phyloP scores from a whole-genome alignment of 2,329 filamentous ascomycete genomes.

The Trichoderma brevicompactum region DNA sequence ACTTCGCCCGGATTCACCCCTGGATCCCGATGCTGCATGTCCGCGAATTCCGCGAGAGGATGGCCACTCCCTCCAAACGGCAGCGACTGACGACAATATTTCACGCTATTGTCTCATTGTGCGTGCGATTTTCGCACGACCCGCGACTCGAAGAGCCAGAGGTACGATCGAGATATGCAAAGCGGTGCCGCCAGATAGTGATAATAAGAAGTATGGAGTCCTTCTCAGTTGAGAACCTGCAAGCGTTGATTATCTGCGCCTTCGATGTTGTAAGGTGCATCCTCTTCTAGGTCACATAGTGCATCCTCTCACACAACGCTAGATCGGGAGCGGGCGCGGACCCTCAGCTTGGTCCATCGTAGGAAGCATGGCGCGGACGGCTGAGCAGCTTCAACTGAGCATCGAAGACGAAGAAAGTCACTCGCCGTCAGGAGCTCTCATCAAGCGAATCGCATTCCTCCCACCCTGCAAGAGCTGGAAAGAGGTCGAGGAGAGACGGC shows the following conservation, averaged over 20 bases:
- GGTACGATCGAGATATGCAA: neutral
- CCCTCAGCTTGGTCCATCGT: slow-evolving; percentile 1
- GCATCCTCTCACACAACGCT: no score
- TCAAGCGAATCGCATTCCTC: slow-evolving; percentile 1
- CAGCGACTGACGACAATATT: neutral
- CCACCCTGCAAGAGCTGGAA: neutral
- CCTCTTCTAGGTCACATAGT: no score
- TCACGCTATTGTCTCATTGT: neutral
- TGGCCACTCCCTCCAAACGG: neutral
- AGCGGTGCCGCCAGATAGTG: neutral
- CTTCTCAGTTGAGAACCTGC: slow-evolving; percentile 1
- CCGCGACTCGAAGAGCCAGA: neutral
- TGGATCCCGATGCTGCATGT: slow-evolving; percentile 9
- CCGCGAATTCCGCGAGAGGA: neutral
- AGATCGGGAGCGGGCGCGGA: neutral
- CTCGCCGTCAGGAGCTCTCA: neutral
- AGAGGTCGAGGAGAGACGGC: neutral
- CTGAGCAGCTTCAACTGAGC: slow-evolving; percentile 1
- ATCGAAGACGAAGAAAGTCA: slow-evolving; percentile 5
- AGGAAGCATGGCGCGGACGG: slow-evolving; percentile 1
- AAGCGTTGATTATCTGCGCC: neutral
- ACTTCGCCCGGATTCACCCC: neutral
- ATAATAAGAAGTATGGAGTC: slow-evolving; percentile 6
- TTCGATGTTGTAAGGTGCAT: neutral
- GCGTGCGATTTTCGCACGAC: neutral